These are phyloP conservation scores for Emergomyces pasteurianus DNA, from an alignment of 2,329 filamentous ascomycete species.

Conservation along the genomic window DNA sequence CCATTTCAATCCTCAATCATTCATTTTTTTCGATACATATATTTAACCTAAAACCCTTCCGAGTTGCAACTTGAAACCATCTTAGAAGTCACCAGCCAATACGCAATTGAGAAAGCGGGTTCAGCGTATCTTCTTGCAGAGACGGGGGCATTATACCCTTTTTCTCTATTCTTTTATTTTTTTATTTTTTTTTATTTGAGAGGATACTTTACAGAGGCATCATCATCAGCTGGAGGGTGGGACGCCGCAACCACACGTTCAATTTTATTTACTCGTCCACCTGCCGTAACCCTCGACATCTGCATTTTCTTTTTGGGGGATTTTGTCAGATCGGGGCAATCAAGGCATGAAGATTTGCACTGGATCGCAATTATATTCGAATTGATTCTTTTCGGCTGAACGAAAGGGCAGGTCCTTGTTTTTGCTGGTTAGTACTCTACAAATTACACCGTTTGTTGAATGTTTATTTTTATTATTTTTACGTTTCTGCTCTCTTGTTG, in stretches of 20 bases:
- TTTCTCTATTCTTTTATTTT: no score
- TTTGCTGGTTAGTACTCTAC: not conserved
- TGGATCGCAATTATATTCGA: no score
- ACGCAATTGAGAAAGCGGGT: not conserved
- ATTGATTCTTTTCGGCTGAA: not conserved
- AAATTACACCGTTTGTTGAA: not conserved
- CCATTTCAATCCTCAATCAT: not conserved
- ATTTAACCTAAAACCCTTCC: not conserved
- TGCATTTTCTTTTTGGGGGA: no score
- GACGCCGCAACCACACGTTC: slow-evolving; percentile 1
- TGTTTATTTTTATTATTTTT: no score
- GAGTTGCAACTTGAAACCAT: not conserved
- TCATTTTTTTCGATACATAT: no score
- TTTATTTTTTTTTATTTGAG: no score
- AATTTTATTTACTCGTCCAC: no score
- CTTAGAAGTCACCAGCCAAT: not conserved
- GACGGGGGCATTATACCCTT: not conserved
- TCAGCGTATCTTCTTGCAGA: not conserved
- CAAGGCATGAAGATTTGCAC: slow-evolving; percentile 2
- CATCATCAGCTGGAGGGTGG: not conserved
- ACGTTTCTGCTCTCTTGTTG: no score
- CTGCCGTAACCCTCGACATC: no score
- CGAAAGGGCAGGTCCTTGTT: not conserved
- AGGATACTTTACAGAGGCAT: not conserved
- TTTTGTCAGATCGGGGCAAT: not conserved